phyloP scores from a whole-genome alignment of 139 green algal genomes.

The Pleodorina starrii region DNA sequence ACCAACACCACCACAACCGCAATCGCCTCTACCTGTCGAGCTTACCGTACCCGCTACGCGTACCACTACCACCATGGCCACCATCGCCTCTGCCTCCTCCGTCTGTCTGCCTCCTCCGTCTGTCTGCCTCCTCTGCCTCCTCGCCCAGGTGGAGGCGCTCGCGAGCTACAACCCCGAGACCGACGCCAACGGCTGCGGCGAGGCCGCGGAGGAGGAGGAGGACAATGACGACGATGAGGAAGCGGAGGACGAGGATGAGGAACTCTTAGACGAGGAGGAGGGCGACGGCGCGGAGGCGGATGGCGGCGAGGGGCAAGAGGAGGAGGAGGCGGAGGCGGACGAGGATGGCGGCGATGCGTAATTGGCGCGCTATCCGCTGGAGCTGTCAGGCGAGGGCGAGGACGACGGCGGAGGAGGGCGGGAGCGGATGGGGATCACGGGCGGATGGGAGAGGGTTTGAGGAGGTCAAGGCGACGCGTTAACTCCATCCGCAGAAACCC shows the following conservation, averaged over 20 bases:
- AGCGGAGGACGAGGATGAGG: constrained; percentile 3
- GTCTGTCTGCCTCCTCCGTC: too few relatives aligned
- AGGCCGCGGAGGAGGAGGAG: constrained; percentile 3
- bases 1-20: neutral
- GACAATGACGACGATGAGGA: neutral
- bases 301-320: neutral
- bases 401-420: too few relatives aligned
- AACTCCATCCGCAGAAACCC: too few relatives aligned
- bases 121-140: too few relatives aligned
- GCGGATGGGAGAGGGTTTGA: too few relatives aligned
- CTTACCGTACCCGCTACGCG: neutral
- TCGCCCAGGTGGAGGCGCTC: constrained; percentile 21
- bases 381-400: too few relatives aligned
- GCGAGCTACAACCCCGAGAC: neutral
- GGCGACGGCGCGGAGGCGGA: neutral
- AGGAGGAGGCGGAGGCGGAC: neutral
- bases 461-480: too few relatives aligned
- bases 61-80: neutral
- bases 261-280: neutral
- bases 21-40: neutral
- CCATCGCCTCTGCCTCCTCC: neutral
- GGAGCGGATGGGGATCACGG: too few relatives aligned
- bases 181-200: neutral
- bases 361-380: too few relatives aligned
- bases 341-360: neutral